Evolutionary conservation across 257 asterid species (phyloP).

Genomic region (Mitragyna speciosa): DNA sequence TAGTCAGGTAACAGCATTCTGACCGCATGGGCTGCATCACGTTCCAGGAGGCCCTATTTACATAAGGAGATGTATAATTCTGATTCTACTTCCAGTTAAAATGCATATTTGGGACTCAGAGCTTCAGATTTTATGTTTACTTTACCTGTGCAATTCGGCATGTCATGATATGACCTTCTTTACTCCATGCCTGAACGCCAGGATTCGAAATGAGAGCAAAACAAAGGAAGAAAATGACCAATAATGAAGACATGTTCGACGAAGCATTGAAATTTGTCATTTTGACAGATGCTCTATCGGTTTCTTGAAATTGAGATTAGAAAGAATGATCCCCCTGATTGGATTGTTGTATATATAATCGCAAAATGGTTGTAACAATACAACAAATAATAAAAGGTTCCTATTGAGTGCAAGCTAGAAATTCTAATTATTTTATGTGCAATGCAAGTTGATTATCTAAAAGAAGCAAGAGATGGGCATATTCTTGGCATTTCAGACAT

Average conservation of each 20-base stretch:
- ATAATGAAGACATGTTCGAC: constrained; percentile 16
- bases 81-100: no score
- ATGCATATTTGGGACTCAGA: neutral
- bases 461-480: constrained; percentile 36
- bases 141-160: constrained; percentile 86
- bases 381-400: constrained; percentile 4
- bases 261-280: constrained; percentile 25
- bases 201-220: constrained; percentile 36
- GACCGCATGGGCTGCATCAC: constrained; percentile 66
- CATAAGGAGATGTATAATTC: neutral
- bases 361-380: neutral
- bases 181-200: constrained; percentile 79
- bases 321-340: constrained; percentile 22
- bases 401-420: constrained; percentile 56
- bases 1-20: constrained; percentile 73
- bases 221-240: constrained; percentile 33
- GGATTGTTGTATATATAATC: constrained; percentile 25
- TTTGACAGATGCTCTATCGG: neutral
- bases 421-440: constrained; percentile 29
- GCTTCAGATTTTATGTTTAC: constrained; percentile 30
- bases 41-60: constrained; percentile 55
- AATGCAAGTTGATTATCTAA: constrained; percentile 24
- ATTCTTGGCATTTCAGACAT: constrained; percentile 13
- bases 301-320: neutral
- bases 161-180: constrained; percentile 87